phyloP scores from a whole-genome alignment of 768 basidiomycete species.

The Podaxis sp. region DNA sequence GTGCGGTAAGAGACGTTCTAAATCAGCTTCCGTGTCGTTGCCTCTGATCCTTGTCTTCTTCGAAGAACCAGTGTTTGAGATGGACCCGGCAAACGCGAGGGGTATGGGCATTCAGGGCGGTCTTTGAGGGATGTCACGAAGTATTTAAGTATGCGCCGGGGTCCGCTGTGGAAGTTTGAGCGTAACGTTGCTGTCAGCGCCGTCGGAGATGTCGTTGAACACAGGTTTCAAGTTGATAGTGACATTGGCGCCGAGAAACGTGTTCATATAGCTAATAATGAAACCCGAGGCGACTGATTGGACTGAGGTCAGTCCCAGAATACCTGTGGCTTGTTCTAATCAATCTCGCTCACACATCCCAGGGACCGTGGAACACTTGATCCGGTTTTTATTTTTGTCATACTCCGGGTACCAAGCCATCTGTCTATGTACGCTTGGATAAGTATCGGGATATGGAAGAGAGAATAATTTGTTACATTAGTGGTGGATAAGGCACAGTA shows the following conservation, averaged over 20 bases:
- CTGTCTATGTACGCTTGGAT: too few species aligned
- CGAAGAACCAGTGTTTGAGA: neutral
- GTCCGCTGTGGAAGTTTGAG: neutral
- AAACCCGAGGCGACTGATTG: neutral
- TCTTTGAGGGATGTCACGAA: neutral
- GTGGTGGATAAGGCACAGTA: neutral
- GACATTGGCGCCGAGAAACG: neutral
- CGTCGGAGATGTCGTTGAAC: neutral
- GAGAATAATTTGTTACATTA: constrained; percentile 5
- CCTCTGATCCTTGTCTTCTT: neutral
- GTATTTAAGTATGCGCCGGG: neutral
- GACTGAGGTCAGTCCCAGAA: neutral
- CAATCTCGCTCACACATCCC: neutral
- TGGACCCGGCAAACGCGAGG: neutral
- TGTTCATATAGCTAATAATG: neutral
- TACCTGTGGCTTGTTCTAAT: too few species aligned
- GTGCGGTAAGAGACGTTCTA: constrained; percentile 3
- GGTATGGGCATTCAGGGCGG: neutral
- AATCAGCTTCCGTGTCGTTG: neutral
- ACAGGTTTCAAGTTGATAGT: neutral
- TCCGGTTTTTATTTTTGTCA: neutral
- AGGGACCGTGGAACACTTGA: neutral
- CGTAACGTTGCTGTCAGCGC: neutral
- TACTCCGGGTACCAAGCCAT: neutral
- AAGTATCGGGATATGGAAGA: neutral